Conservation (phyloP, 495 filamentous ascomycete species). For the Podospora sp. region DNA sequence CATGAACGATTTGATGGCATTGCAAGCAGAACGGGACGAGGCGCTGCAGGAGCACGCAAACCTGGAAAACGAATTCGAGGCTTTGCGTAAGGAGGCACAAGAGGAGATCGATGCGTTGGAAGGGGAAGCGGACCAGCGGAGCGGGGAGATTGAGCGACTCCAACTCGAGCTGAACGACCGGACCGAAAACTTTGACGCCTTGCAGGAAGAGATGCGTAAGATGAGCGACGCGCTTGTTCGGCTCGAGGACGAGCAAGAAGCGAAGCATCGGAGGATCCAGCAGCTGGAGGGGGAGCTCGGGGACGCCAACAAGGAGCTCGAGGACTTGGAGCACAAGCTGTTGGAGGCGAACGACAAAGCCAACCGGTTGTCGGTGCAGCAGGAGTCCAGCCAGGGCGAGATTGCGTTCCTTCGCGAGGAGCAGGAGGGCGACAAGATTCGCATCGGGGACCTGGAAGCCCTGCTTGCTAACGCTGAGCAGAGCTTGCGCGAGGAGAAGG, state of each 20-base stretch:
- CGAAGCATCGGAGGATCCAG: conserved; percentile 62
- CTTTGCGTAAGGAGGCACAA: conserved; percentile 76
- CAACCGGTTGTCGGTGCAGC: conserved; percentile 82
- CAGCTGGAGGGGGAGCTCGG: conserved; percentile 74
- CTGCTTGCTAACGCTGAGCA: conserved; percentile 73
- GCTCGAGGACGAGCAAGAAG: conserved; percentile 83
- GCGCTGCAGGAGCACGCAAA: conserved; percentile 76
- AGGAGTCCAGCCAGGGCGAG: conserved; percentile 89
- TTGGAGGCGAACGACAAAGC: conserved; percentile 82
- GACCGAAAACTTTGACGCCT: conserved; percentile 77
- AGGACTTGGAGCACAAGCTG: conserved; percentile 72
- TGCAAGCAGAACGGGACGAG: conserved; percentile 87
- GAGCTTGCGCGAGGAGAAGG: conserved; percentile 75
- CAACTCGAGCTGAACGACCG: conserved; percentile 68
- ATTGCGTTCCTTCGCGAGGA: conserved; percentile 95
- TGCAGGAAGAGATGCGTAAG: conserved; percentile 89
- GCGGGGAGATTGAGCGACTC: conserved; percentile 70
- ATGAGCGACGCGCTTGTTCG: conserved; percentile 82
- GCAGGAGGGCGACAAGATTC: conserved; percentile 97
- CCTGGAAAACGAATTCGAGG: conserved; percentile 77
- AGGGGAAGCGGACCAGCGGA: conserved; percentile 71
- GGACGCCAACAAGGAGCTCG: conserved; percentile 75
- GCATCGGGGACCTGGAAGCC: conserved; percentile 89
- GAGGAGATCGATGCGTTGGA: conserved; percentile 84
- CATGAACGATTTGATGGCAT: conserved; percentile 75